Conservation (phyloP, 495 filamentous ascomycete species). For the Penicillium robsamsonii region DNA sequence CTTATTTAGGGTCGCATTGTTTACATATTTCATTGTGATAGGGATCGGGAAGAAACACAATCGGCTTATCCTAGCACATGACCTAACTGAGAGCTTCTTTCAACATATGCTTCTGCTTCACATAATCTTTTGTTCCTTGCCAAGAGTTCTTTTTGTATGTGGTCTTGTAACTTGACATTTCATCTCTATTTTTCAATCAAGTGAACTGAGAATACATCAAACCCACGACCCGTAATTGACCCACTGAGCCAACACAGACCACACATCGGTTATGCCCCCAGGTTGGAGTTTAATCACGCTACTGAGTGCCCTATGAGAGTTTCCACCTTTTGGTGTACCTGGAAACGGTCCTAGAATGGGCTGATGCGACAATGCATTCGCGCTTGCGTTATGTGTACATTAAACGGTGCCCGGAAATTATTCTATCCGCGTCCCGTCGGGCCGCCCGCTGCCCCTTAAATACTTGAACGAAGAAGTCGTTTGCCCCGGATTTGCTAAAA, state of each 20-base stretch:
- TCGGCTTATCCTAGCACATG: too few species aligned
- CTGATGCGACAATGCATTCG: not conserved
- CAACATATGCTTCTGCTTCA: too few species aligned
- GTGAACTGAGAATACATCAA: too few species aligned
- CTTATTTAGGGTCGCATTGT: too few species aligned
- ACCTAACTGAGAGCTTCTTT: too few species aligned
- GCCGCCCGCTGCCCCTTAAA: not conserved
- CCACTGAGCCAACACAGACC: not conserved
- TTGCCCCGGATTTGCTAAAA: not conserved
- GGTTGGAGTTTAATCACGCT: not conserved
- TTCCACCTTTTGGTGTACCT: not conserved
- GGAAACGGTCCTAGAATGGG: not conserved
- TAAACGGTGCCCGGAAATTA: not conserved
- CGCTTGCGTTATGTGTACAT: not conserved
- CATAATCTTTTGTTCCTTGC: too few species aligned
- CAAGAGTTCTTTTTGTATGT: too few species aligned
- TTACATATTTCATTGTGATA: too few species aligned
- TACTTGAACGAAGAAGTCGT: not conserved
- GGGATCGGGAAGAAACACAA: too few species aligned
- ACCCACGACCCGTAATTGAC: too few species aligned
- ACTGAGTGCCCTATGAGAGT: not conserved
- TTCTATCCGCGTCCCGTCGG: not conserved
- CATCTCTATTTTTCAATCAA: too few species aligned
- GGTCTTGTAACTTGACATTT: too few species aligned
- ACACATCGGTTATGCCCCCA: not conserved